A percentile compares a stretch with the other conserved stretches of the same genome.
Evolutionary conservation across 73 alveolate genomes (phyloP).

Genomic region (Paraurostyla sp.): DNA sequence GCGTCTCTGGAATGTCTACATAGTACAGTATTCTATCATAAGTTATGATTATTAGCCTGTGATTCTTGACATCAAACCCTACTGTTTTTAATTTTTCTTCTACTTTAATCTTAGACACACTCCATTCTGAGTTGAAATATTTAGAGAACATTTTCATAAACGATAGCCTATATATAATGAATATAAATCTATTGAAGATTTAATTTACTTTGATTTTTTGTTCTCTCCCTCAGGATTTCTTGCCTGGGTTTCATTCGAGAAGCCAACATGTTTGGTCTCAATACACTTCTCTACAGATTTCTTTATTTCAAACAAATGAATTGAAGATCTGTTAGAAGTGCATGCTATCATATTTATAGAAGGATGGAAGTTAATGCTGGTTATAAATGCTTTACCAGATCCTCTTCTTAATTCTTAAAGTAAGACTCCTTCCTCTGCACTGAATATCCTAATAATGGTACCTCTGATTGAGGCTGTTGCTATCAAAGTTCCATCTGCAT

Average conservation of each 20-base stretch:
- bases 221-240: constrained; percentile 58
- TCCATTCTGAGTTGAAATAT: constrained; percentile 78
- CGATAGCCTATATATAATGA: constrained; percentile 37
- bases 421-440: constrained; percentile 78
- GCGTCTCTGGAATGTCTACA: constrained; percentile 66
- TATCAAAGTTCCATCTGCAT: constrained; percentile 82
- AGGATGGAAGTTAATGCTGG: constrained; percentile 72
- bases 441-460: constrained; percentile 82
- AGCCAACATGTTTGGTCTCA: constrained; percentile 52
- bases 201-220: constrained; percentile 52
- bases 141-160: constrained; percentile 67
- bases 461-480: constrained; percentile 89
- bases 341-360: constrained; percentile 67
- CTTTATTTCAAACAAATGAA: constrained; percentile 70
- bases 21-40: constrained; percentile 66
- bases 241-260: constrained; percentile 35
- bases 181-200: neutral
- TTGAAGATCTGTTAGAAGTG: constrained; percentile 51
- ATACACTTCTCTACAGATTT: constrained; percentile 71
- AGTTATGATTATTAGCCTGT: constrained; percentile 57
- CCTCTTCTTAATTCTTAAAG: constrained; percentile 91
- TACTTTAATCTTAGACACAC: constrained; percentile 65
- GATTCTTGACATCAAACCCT: constrained; percentile 75
- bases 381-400: constrained; percentile 75
- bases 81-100: constrained; percentile 49